Base-by-base conservation (phyloP, 2,329 filamentous ascomycete genomes). In the Pseudocercospora ulei region DNA sequence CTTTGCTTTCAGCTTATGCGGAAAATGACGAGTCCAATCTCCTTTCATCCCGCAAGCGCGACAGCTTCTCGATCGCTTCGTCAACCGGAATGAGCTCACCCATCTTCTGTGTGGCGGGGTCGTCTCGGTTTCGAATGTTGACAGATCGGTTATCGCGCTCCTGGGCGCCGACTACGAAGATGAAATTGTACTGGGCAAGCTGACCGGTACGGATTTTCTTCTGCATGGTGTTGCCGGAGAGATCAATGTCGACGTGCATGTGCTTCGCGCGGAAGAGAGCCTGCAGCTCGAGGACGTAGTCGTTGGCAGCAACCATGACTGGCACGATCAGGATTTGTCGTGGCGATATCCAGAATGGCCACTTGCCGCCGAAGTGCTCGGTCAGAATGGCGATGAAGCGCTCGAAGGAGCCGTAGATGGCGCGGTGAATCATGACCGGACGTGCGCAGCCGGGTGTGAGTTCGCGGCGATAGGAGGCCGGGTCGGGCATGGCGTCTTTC, bases 291-390 rank as follows among this genome's bases (percentile, higher is more conserved):
- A 78, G 69, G 47, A 82, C 82, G 60, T 90, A 86, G 56, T 78
- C 76, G 54, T 76, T 72, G 53, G 72, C 79, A 29, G 73, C 70
- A 35, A 79, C 78, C 64, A 82, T 82, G 44, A 85, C 81, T 5
- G 82, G 82, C 46, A 87, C 78, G 48, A 90, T 74, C 52, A 82
- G 70, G 48, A 90, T 75, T 63, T 90, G 83, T 35, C 83, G 74
- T n/a, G 82, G 83, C 52, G 78, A 83, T 46, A 90, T 67, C 83
- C 83, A 90, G 71, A 88, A 85, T 1, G 83, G 83, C 83, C 83
- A 90, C 66, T 86, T 86, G 53, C 83, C 83, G 38, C 72, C 82
- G 59, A 85, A 88, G 63, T 88, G 83, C 69, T 90, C 83, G 29
- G 75, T 82, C 44, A 88, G 69, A 49, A 88, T 85, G 49, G 76